Evolutionary conservation across 768 basidiomycete genomes (phyloP).

Genomic region (Dentipellis fragilis): DNA sequence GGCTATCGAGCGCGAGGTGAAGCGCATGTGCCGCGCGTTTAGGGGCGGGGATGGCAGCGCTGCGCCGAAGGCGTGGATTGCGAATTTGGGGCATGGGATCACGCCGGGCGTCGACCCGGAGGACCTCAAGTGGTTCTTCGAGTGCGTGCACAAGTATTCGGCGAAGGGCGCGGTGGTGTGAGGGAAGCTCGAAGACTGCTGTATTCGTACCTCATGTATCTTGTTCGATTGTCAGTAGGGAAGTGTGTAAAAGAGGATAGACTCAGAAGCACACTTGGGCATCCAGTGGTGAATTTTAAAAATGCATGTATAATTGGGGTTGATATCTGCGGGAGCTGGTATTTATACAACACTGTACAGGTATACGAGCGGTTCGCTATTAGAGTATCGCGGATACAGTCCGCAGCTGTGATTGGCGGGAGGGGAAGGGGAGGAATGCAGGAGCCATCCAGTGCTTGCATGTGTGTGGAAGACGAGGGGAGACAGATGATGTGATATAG

Average conservation of each 20-base stretch:
- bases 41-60: slow-evolving; percentile 34
- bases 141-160: slow-evolving; percentile 83
- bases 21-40: slow-evolving; percentile 77
- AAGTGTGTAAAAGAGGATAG: no score
- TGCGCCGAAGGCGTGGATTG: slow-evolving; percentile 74
- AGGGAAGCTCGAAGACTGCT: background rate
- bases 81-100: slow-evolving; percentile 95
- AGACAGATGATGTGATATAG: background rate
- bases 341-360: slow-evolving; percentile 13
- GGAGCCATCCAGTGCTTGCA: background rate
- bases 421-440: background rate
- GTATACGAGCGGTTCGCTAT: slow-evolving; percentile 10
- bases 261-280: no score
- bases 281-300: no score
- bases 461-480: background rate
- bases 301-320: no score
- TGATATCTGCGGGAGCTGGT: background rate
- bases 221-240: background rate
- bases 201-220: background rate
- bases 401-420: background rate
- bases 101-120: slow-evolving; percentile 94
- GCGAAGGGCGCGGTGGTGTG: slow-evolving; percentile 8
- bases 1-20: slow-evolving; percentile 80
- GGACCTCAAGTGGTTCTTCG: slow-evolving; percentile 82
- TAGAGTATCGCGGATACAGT: slow-evolving; percentile 10